Conservation (phyloP, 345 rosid genomes). For the Salix brachista region DNA sequence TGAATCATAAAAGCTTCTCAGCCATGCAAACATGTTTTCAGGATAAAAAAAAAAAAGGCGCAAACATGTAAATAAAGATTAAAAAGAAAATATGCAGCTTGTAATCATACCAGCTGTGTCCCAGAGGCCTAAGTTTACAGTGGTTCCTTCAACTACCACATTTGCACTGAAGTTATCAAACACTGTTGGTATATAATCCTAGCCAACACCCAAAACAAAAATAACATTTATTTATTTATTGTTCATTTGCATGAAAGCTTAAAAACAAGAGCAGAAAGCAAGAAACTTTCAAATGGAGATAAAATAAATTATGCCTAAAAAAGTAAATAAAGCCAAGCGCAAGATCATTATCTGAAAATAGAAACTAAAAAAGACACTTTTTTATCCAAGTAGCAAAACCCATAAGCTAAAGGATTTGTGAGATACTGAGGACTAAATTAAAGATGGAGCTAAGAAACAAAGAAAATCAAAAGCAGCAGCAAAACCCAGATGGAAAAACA, state of each 20-base stretch:
- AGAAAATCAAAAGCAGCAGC: constrained; percentile 30
- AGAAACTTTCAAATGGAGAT: background rate
- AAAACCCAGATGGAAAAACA: constrained; percentile 41
- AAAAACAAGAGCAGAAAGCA: background rate
- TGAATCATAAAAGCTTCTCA: background rate
- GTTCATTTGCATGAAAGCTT: background rate
- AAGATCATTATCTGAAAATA: background rate
- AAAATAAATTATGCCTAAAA: background rate
- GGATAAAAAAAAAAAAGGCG: background rate
- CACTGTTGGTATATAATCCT: constrained; percentile 97
- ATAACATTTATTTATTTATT: background rate
- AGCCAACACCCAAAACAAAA: constrained; percentile 29
- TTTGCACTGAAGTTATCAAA: constrained; percentile 98
- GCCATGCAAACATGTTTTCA: background rate
- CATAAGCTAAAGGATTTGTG: background rate
- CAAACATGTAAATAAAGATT: background rate
- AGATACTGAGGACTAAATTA: constrained; percentile 2
- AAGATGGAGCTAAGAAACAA: constrained; percentile 4
- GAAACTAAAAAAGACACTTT: constrained; percentile 3
- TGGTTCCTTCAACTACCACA: constrained; percentile 84
- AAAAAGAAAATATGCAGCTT: background rate
- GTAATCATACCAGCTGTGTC: constrained; percentile 85
- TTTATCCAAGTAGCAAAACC: background rate
- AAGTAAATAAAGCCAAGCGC: background rate
- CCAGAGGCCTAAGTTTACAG: constrained; percentile 96